Evolutionary conservation across 176 grass and related monocot species (phyloP).

Genomic region (Eleusine indica): DNA sequence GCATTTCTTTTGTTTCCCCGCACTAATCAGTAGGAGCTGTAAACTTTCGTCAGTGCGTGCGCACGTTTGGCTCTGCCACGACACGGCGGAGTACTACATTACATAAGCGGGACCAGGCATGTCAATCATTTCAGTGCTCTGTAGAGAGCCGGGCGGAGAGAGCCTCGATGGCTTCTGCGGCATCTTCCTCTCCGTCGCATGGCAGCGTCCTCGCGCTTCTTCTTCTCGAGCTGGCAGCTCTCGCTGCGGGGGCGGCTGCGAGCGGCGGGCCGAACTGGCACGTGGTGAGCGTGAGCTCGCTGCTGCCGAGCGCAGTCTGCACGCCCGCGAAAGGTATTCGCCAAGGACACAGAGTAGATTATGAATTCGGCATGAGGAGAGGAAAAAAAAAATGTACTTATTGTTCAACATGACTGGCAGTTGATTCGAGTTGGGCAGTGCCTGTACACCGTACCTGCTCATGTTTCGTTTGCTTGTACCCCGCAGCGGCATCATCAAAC

Average conservation of each 20-base stretch:
- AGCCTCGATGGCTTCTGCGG: neutral
- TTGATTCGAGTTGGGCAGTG: no score
- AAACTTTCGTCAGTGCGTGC: no score
- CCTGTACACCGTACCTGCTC: neutral
- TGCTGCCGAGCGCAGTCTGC: slow-evolving; percentile 51
- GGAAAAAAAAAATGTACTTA: no score
- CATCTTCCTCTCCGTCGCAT: neutral
- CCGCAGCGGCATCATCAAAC: slow-evolving; percentile 16
- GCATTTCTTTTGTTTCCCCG: no score
- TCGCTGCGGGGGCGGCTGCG: slow-evolving; percentile 18
- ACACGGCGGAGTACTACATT: no score
- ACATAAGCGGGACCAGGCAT: no score
- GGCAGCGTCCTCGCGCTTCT: slow-evolving; percentile 7
- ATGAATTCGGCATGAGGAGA: no score
- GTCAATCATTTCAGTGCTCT: no score
- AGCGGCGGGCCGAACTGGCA: slow-evolving; percentile 33
- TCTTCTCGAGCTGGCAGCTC: neutral
- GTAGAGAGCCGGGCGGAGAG: no score
- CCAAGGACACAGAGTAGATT: neutral
- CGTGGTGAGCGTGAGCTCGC: slow-evolving; percentile 41
- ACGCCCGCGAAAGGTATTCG: slow-evolving; percentile 36
- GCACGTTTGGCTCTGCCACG: no score
- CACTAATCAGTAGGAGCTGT: no score
- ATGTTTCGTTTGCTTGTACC: neutral
- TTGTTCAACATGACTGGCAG: no score